Conservation (phyloP, 768 basidiomycete genomes). For the Goffeauzyma gilvescens region DNA sequence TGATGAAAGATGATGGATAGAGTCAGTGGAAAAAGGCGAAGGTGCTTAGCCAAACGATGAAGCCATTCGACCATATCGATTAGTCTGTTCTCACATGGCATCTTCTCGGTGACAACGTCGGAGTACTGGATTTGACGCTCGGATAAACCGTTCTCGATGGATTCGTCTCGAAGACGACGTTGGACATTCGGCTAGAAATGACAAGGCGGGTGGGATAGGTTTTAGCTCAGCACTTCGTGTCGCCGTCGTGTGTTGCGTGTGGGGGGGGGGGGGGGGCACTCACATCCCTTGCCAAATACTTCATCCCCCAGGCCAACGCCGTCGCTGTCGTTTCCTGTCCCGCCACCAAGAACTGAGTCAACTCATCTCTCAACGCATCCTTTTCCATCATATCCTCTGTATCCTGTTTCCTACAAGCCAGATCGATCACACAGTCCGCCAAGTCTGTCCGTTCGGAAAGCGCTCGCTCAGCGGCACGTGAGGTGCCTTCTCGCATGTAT, state of each 20-base stretch:
- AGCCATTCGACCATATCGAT: no score
- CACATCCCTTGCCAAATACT: not conserved
- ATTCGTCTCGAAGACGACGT: not conserved
- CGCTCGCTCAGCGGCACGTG: conserved; percentile 10
- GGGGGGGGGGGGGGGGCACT: not conserved
- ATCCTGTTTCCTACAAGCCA: conserved; percentile 19
- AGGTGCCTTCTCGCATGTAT: conserved; percentile 10
- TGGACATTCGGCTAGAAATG: conserved; percentile 1
- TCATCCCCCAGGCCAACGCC: conserved; percentile 1
- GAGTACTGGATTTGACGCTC: not conserved
- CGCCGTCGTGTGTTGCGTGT: not conserved
- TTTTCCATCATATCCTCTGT: conserved; percentile 18
- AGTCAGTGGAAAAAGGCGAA: no score
- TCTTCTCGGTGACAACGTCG: conserved; percentile 2
- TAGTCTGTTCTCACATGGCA: conserved; percentile 4
- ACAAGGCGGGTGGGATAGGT: no score
- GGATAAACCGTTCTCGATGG: not conserved
- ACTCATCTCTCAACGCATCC: conserved; percentile 20
- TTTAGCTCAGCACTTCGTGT: no score
- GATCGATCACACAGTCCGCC: conserved; percentile 25
- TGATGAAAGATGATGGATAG: not conserved
- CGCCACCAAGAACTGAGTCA: conserved; percentile 12
- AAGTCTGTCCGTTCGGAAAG: conserved; percentile 16
- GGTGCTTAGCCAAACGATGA: no score
- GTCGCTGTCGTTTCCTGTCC: conserved; percentile 3